Base-by-base conservation (phyloP, 371 early-diverging fungal species). In the Lichtheimia corymbifera region DNA sequence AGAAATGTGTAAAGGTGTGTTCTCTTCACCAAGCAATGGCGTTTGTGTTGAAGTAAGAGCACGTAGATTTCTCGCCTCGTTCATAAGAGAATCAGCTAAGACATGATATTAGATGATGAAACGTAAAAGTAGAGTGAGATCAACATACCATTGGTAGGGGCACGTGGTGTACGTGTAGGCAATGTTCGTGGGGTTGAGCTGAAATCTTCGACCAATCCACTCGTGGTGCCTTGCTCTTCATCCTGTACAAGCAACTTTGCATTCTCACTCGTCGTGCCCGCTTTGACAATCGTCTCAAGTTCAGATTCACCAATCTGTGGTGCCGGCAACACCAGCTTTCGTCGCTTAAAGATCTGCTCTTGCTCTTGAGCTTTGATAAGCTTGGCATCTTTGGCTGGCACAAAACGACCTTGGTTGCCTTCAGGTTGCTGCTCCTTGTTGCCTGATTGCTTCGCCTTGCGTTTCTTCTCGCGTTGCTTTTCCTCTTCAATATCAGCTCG, bases 231-330 rank as follows among this genome's bases (percentile, higher is more conserved):
- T 25, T 67, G 78, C 11, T 86, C 85, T 17, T 71, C 80, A 24
- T 86, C 91, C 13, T 71, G 59, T 0, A 93, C 91, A 18, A 93
- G 69, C 4, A 84, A 83, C 53, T 84, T 83, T 15, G 93, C 91
- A 51, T 82, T 85, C 65, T 93, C 92, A 27, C 93, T 92, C 35
- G 89, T 88, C 45, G 86, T 83, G 5, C 97, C 96, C 22, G 94
- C 81, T 72, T 96, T 96, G 30, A 95, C 88, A 55, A 98, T 91
- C 28, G 91, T 91, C 58, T 95, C 97, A 35, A 98, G 70, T 72
- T 97, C 97, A 6, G 78, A 78, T 61, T 96, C 95, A 50, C 90
- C 88, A 4, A 97, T 88, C 75, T 96, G 96, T 20, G 98, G 98
- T 2, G 93, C 83, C 9, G 98, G 97, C 35, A 98, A 77, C 17